Evolutionary conservation across 306 rosid species (phyloP).

Genomic region (Vicia villosa): DNA sequence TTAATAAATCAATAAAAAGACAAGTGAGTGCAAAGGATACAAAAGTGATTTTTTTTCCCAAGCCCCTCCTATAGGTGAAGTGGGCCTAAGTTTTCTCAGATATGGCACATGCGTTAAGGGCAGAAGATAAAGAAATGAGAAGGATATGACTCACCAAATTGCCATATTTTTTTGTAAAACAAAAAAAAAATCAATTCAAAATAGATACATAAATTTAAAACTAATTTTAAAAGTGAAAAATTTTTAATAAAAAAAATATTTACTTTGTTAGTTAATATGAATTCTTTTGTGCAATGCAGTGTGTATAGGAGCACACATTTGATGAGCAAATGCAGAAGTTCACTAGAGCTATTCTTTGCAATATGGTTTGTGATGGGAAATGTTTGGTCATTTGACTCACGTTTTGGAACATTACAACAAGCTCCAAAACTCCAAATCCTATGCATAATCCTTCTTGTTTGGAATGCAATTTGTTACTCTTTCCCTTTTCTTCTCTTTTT

Average conservation of each 20-base stretch:
- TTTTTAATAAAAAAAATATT: neutral
- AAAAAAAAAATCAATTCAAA: neutral
- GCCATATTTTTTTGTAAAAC: neutral
- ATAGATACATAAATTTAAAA: neutral
- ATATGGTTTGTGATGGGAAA: conserved; percentile 99
- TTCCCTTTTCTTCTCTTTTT: conserved; percentile 85
- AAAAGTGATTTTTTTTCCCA: no score
- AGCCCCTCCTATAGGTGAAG: neutral
- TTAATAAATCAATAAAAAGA: no score
- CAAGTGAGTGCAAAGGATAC: no score
- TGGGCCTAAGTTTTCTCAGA: conserved; percentile 1
- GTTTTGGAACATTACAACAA: conserved; percentile 61
- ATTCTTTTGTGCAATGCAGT: neutral
- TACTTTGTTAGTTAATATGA: neutral
- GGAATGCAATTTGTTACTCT: conserved; percentile 93
- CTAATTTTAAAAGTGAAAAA: neutral
- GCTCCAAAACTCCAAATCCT: conserved; percentile 81
- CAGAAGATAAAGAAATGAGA: neutral
- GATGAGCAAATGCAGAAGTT: conserved; percentile 72
- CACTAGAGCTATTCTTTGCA: conserved; percentile 84
- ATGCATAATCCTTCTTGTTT: conserved; percentile 67
- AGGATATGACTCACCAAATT: conserved; percentile 8
- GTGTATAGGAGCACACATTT: conserved; percentile 59
- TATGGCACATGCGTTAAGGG: conserved; percentile 25
- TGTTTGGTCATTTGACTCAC: conserved; percentile 87